Percentiles rank a stretch among this genome's conserved stretches.
Conservation (phyloP, 768 basidiomycete species). For the Lactarius akahatsu region DNA sequence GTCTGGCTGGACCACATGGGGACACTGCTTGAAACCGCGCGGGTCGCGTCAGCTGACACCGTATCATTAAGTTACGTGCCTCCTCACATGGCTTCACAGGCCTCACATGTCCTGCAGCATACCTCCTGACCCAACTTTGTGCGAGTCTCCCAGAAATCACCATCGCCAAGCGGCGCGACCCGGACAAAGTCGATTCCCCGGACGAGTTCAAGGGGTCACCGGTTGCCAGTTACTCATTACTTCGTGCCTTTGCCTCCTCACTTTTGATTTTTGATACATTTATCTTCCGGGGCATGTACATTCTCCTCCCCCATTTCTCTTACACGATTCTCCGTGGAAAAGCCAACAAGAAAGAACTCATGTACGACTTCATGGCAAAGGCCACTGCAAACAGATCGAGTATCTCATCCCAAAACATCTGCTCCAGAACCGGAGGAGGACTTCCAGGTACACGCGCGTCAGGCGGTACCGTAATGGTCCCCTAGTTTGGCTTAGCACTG, state of each 20-base stretch:
- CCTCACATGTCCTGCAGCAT: constrained; percentile 70
- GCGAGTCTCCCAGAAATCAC: constrained; percentile 78
- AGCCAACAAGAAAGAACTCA: constrained; percentile 86
- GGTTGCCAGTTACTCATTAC: constrained; percentile 37
- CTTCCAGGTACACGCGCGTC: constrained; percentile 51
- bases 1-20: too few species aligned
- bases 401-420: constrained; percentile 74
- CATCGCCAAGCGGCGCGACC: constrained; percentile 68
- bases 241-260: background rate
- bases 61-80: too few species aligned
- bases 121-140: constrained; percentile 41
- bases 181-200: too few species aligned
- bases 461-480: background rate
- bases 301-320: too few species aligned
- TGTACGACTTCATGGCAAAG: constrained; percentile 77
- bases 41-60: too few species aligned
- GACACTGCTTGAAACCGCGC: too few species aligned
- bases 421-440: constrained; percentile 75
- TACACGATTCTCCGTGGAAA: constrained; percentile 2
- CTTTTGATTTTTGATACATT: background rate
- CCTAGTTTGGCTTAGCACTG: background rate
- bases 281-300: too few species aligned
- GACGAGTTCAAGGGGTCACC: constrained; percentile 58
- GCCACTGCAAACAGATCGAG: constrained; percentile 76
- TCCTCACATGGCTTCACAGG: too few species aligned